Conservation (phyloP, 2,329 filamentous ascomycete species). For the Phialocephala sp. region DNA sequence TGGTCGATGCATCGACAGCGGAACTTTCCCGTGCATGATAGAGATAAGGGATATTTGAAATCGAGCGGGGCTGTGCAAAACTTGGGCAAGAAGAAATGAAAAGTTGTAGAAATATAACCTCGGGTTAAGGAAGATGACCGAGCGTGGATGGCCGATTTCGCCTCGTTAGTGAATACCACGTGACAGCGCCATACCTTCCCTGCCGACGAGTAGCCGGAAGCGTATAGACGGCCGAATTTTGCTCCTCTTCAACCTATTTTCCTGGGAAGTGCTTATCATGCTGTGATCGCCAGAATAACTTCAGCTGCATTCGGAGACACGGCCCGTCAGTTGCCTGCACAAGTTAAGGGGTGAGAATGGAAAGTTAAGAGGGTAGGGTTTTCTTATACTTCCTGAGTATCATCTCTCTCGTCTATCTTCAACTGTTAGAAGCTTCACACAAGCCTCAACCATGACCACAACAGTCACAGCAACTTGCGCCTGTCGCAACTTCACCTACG, state of each 20-base stretch:
- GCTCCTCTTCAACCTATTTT: neutral
- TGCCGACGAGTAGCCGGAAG: neutral
- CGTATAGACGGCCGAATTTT: neutral
- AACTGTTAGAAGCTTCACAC: neutral
- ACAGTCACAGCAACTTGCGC: conserved; percentile 44
- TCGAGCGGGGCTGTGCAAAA: conserved; percentile 1
- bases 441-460: conserved; percentile 23
- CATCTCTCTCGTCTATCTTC: neutral
- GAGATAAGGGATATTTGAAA: neutral
- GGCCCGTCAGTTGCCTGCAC: neutral
- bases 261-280: neutral
- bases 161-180: neutral
- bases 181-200: too few relatives aligned
- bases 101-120: neutral
- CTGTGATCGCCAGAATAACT: neutral
- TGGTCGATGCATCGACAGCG: neutral
- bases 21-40: neutral
- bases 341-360: neutral
- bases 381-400: conserved; percentile 16
- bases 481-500: conserved; percentile 44
- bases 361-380: neutral
- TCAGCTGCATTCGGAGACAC: neutral
- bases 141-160: neutral
- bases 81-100: neutral
- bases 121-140: neutral